Base-by-base conservation (phyloP, 345 rosid genomes). In the Pugionium dolabratum region DNA sequence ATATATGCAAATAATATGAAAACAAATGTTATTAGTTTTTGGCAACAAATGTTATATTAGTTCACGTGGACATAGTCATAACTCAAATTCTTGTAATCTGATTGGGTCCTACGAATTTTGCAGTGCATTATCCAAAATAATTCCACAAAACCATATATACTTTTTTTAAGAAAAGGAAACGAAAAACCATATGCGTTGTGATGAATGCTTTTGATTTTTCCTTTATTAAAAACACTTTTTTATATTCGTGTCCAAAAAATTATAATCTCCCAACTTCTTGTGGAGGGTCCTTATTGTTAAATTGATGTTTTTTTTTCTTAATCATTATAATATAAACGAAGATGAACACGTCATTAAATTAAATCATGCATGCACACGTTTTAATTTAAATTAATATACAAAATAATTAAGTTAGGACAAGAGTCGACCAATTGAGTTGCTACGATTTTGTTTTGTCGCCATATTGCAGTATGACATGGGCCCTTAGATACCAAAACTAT, bases 81-180 rank as follows among this genome's bases (percentile, higher is more conserved):
- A 28, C 54, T 64, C 60, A 64, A 56, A 31, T 9, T 10, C 44
- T 68, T 71, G 43, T 64, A 64, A 72, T 65, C 76, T 72, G 71
- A 65, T 72, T 72, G 71, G 76, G 71, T 64, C 76, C 76, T 72
- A 72, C 76, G 61, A 47, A 72, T 65, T 72, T 72, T 65, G 66
- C 42, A 58, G 5, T 65, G 29, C 71, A 65, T 71, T 71, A 72
- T 65, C 61, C 71, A 65, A 50, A 50, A 42, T 40, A 39, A 63
- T 47, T 63, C 63, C 31, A 62, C 43, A 39, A 40, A 37, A 46
- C 35, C 26, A 46, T 0, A n/a, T 18, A 62, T 18, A 18, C 49
- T 33, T 25, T 65, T 54, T 31, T 33, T 25, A 9, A 18, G 18
- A 18, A 18, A 41, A 8, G 36, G 52, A 25, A 30, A 6, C 5